Base-by-base conservation (phyloP, 768 basidiomycete species). In the Naematelia encephala region DNA sequence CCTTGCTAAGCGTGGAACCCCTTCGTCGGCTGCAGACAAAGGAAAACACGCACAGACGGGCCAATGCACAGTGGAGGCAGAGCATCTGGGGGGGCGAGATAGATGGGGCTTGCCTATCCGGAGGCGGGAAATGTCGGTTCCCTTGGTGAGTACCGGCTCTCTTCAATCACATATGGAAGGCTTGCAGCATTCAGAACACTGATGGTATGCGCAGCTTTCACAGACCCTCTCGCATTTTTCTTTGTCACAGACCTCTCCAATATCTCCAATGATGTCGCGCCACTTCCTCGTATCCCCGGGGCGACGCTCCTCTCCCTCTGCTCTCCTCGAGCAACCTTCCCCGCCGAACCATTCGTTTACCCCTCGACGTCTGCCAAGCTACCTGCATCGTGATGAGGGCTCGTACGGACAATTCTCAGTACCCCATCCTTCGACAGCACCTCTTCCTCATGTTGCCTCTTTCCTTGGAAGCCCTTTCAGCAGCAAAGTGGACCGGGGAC, bases 381-480 rank as follows among this genome's bases (percentile, higher is more conserved):
- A 26, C 34, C 14, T 39, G 34, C 10, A 16, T 29, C 26, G 51
- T 16, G 51, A 11, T 28, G 29, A 26, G 23, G 4, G n/a, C 16
- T n/a, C 26, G 26, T 34, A 27, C n/a, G n/a, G n/a, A n/a, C n/a
- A n/a, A n/a, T n/a, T n/a, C n/a, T n/a, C n/a, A n/a, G n/a, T n/a
- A n/a, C n/a, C n/a, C n/a, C n/a, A n/a, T n/a, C n/a, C n/a, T n/a
- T 60, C 70, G 5, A 73, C 71, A 1, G 71, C 68, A 13, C 68
- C 71, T 27, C 50, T 73, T 16, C 68, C 68, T 0, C 68, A 69
- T 8, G 28, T 62, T 10, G 53, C 71, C 2, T 52, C 68, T 13
- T 73, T 73, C 43, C 66, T 73, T 3, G 71, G 71, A 16, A 69
- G 68, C 53, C 71, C 71, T 10, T 73, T 73, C 54, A 68, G 64